Conservation (phyloP, 208 protist species). For the Strigomonas galati region DNA sequence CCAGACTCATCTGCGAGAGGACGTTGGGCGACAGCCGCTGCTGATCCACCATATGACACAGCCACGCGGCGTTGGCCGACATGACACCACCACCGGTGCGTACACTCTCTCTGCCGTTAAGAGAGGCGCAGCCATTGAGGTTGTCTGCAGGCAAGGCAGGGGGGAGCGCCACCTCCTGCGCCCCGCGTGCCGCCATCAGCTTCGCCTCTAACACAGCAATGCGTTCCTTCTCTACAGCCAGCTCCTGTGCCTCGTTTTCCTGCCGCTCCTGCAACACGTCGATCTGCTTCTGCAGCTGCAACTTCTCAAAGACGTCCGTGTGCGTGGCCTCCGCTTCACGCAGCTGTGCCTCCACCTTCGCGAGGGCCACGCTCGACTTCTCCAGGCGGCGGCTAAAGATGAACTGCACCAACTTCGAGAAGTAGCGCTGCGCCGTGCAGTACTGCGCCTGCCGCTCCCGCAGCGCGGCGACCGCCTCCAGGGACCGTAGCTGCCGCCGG, state of each 20-base stretch:
- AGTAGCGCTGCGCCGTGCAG: conserved; percentile 32
- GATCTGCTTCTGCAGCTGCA: conserved; percentile 81
- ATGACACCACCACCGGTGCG: conserved; percentile 20
- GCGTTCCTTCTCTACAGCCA: conserved; percentile 24
- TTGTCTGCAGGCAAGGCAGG: background rate
- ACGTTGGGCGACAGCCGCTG: conserved; percentile 63
- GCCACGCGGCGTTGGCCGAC: conserved; percentile 33
- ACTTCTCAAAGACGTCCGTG: conserved; percentile 76
- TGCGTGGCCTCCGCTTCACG: conserved; percentile 48
- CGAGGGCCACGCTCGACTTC: conserved; percentile 26
- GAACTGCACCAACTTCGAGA: conserved; percentile 45
- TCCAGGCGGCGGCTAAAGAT: conserved; percentile 28
- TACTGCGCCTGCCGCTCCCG: conserved; percentile 32
- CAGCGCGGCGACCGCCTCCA: conserved; percentile 44
- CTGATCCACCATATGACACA: conserved; percentile 44
- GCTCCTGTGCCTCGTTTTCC: conserved; percentile 35
- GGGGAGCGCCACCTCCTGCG: background rate
- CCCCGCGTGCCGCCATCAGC: background rate
- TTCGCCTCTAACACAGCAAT: conserved; percentile 23
- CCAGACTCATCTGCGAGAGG: conserved; percentile 55
- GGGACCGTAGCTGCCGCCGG: conserved; percentile 19
- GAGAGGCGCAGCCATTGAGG: conserved; percentile 8
- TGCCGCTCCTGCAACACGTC: conserved; percentile 45
- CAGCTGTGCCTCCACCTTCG: conserved; percentile 38
- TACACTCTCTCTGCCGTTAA: background rate